Conservation (phyloP, 2,329 filamentous ascomycete species). For the Beauveria sp. region DNA sequence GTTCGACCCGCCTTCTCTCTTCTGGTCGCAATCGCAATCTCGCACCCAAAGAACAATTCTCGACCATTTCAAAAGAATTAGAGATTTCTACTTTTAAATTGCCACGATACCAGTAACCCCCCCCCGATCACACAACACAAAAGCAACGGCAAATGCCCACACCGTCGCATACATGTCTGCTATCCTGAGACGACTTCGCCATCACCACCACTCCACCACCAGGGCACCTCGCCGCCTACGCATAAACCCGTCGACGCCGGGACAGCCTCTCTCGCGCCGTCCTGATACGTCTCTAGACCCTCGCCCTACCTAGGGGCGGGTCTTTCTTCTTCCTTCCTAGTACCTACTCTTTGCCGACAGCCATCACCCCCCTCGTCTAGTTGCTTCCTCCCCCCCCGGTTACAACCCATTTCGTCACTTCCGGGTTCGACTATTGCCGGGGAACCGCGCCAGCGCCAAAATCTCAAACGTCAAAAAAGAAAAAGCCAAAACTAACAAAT, state of each 20-base stretch:
- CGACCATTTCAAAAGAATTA: no score
- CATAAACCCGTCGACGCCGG: background rate
- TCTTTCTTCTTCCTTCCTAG: background rate
- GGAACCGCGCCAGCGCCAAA: background rate
- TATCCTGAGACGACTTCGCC: slow-evolving; percentile 6
- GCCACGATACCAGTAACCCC: background rate
- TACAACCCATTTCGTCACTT: background rate
- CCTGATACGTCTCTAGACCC: background rate
- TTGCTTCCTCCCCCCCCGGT: background rate
- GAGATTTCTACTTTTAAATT: no score
- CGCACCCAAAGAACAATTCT: no score
- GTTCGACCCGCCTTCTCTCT: no score
- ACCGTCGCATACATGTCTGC: slow-evolving; percentile 10
- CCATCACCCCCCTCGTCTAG: background rate
- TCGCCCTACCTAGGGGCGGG: background rate
- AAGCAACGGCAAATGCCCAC: background rate
- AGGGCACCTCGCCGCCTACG: background rate
- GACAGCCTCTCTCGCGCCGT: background rate
- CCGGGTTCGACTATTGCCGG: background rate
- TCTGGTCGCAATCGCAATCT: no score
- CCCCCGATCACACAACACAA: no score
- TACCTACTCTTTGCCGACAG: background rate
- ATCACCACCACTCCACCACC: background rate
- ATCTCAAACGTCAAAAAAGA: background rate
- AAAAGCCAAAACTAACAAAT: background rate